Evolutionary conservation across 306 rosid genomes (phyloP).

Genomic region (Malus fusca): DNA sequence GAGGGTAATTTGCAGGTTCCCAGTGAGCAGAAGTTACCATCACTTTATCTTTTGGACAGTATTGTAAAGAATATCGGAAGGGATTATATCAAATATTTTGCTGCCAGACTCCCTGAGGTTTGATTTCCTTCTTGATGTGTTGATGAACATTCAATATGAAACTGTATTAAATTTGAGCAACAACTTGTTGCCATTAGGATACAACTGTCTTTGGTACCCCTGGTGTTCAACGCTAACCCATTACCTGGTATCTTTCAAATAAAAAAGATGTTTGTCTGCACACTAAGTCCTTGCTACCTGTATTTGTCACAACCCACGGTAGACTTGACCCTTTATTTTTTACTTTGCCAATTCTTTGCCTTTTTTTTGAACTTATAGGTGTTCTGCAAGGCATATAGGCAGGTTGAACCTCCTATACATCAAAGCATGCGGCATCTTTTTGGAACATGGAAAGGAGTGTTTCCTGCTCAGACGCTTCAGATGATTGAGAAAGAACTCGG

Average conservation of each 20-base stretch:
- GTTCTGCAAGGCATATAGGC: constrained; percentile 81
- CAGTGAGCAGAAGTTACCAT: constrained; percentile 84
- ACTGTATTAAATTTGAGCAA: background rate
- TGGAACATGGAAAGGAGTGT: constrained; percentile 95
- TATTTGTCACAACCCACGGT: background rate
- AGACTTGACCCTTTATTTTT: constrained; percentile 22
- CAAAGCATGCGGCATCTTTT: constrained; percentile 84
- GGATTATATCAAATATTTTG: constrained; percentile 83
- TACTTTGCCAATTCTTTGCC: constrained; percentile 9
- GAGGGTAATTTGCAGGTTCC: constrained; percentile 67
- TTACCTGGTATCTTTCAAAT: constrained; percentile 12
- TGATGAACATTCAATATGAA: background rate
- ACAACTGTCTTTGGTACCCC: background rate
- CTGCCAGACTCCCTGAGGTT: constrained; percentile 83
- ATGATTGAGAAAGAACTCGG: constrained; percentile 77
- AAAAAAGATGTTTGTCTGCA: constrained; percentile 3
- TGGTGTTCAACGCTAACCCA: constrained; percentile 9
- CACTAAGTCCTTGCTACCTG: constrained; percentile 2
- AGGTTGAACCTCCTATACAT: constrained; percentile 66
- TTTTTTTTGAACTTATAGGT: constrained; percentile 49
- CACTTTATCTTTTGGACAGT: constrained; percentile 93
- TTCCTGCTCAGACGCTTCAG: constrained; percentile 75
- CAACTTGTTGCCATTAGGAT: background rate
- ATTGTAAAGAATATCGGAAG: constrained; percentile 93
- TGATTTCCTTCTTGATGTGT: constrained; percentile 27